Base-by-base conservation (phyloP, 148 eudicot species). In the Chenopodium berlandieri region DNA sequence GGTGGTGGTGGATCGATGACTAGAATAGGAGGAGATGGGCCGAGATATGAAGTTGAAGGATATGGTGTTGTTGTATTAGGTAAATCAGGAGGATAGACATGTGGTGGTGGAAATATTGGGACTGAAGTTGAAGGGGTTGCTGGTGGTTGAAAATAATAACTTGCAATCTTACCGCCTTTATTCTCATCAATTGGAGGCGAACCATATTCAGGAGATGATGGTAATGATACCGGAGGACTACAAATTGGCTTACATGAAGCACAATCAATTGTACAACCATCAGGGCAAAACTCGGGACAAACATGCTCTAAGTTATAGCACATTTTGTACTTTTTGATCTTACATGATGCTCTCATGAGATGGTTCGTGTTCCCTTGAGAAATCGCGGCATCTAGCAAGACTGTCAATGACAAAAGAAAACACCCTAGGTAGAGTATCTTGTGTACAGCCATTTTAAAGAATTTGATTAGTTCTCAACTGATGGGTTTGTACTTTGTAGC, bases 241-340 rank as follows among this genome's bases (percentile, higher is more conserved):
- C 94, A 91, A 40, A 89, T 84, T 0, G 92, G 94, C 78, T 84
- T 84, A 50, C 94, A 91, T 0, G 94, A 91, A 71, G 80, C 87
- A 78, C 92, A 91, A 31, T 91, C 86, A 16, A 89, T 90, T 0
- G 75, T 71, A 71, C 94, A 91, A 47, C 74, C 50, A 84, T 87
- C 85, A 62, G 92, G 90, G 66, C 94, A 91, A 79, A 83, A 89
- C 74, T 89, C 86, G 10, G 94, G 94, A 70, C 92, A 91, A 50
- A 84, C 90, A 77, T 91, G 92, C 34, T 58, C 88, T 52, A 88
- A 5, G 44, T 40, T 40, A 40, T 40, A 40, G 44, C 94, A 91
- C 52, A 80, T 46, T 71, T 89, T 91, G 83, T 88, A 88, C 80
- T 83, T 82, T 69, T 76, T 78, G 54, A 78, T 81, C 82, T 71